Evolutionary conservation across 495 filamentous ascomycete species (phyloP).

Genomic region (Trichoderma reesei): DNA sequence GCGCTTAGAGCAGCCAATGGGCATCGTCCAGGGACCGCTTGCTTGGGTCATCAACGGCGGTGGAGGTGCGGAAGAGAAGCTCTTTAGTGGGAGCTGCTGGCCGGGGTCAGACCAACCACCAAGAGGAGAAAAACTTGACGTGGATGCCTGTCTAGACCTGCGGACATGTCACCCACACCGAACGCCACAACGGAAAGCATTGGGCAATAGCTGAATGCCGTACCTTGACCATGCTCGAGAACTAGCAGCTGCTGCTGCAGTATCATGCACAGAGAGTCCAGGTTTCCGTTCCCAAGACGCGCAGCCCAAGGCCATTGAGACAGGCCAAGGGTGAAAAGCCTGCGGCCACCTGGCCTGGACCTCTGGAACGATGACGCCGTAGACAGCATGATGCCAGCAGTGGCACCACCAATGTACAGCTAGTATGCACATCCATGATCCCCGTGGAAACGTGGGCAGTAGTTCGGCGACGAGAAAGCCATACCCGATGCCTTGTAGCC

Average conservation of each 20-base stretch:
- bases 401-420: neutral
- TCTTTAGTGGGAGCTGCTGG: neutral
- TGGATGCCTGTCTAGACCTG: slow-evolving; percentile 4
- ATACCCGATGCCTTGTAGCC: neutral
- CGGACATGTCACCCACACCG: slow-evolving; percentile 5
- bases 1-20: slow-evolving; percentile 37
- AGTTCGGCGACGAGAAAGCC: neutral
- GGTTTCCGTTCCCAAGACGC: no score
- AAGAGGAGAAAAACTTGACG: neutral
- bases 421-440: no score
- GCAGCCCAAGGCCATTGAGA: neutral
- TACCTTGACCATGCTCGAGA: no score
- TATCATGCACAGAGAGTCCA: no score
- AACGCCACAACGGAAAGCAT: neutral
- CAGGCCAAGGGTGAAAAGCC: neutral
- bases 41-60: slow-evolving; percentile 18
- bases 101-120: neutral
- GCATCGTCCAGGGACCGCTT: neutral
- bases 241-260: neutral
- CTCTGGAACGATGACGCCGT: neutral
- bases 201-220: neutral
- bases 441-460: neutral
- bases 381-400: neutral
- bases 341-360: neutral
- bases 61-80: slow-evolving; percentile 26